Percentiles rank a stretch among this genome's conserved stretches.
Evolutionary conservation across 2,329 filamentous ascomycete species (phyloP).

Genomic region (Stylonectria norvegica): DNA sequence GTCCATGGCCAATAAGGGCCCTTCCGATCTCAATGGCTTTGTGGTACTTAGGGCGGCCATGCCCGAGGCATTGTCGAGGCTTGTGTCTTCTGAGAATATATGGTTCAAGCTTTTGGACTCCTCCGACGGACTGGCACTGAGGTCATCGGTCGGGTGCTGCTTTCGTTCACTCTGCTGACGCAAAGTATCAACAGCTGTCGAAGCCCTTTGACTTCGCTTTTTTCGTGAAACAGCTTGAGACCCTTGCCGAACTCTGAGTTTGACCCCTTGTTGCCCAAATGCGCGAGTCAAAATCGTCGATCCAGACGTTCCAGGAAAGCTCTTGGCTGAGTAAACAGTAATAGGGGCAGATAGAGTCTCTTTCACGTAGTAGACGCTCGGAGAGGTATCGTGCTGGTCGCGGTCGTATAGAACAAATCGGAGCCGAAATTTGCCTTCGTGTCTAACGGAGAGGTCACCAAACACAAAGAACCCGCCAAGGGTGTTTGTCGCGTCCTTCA

Average conservation of each 20-base stretch:
- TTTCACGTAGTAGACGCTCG: constrained; percentile 19
- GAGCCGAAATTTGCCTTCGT: constrained; percentile 68
- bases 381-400: constrained; percentile 24
- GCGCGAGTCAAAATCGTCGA: constrained; percentile 77
- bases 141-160: too few relatives aligned
- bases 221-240: constrained; percentile 56
- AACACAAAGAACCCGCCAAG: constrained; percentile 91
- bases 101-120: too few relatives aligned
- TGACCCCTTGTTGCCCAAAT: constrained; percentile 84
- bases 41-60: too few relatives aligned
- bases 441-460: constrained; percentile 76
- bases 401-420: constrained; percentile 68
- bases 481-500: constrained; percentile 74
- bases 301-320: constrained; percentile 75
- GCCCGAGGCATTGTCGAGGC: too few relatives aligned
- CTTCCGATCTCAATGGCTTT: too few relatives aligned
- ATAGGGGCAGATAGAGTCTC: constrained; percentile 58
- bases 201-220: constrained; percentile 42
- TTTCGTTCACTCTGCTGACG: too few relatives aligned
- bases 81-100: too few relatives aligned
- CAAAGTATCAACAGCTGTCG: too few relatives aligned
- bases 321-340: constrained; percentile 61
- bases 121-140: too few relatives aligned
- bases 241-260: constrained; percentile 78
- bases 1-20: too few relatives aligned